A percentile compares a stretch with the other conserved stretches of the same genome.
Evolutionary conservation across 192 early-diverging fungal genomes (phyloP).

Genomic region (Coemansia sp.): DNA sequence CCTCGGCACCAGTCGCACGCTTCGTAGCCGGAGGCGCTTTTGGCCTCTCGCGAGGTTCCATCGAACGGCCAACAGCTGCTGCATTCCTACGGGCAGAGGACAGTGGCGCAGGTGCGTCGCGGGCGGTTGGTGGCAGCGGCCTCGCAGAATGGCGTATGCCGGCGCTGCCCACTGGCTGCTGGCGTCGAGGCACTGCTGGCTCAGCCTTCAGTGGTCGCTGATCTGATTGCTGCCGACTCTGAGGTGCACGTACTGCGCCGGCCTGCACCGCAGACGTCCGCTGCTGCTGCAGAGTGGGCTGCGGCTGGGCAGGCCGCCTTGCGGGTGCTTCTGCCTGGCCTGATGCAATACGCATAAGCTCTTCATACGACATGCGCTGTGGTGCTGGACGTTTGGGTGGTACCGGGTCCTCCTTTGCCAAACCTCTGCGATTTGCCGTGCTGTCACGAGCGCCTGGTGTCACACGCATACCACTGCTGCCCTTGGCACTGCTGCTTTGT

Average conservation of each 20-base stretch:
- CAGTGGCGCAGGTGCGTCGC: not conserved
- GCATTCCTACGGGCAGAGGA: not conserved
- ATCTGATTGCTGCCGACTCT: conserved; percentile 7
- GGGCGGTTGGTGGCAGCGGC: not conserved
- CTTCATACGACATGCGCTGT: conserved; percentile 35
- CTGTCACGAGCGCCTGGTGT: not conserved
- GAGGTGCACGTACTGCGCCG: not conserved
- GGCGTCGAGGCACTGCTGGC: conserved; percentile 6
- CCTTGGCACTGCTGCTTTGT: conserved; percentile 7
- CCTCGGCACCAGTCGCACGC: not conserved
- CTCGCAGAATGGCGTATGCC: not conserved
- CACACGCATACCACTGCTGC: not conserved
- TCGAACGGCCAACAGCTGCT: not conserved
- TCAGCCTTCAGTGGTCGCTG: not conserved
- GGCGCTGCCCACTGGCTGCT: not conserved
- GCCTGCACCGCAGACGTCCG: not conserved
- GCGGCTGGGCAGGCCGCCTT: not conserved
- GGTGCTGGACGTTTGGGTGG: conserved; percentile 1
- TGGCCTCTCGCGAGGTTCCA: not conserved
- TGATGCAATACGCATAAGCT: conserved; percentile 55
- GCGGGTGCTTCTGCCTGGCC: conserved; percentile 9
- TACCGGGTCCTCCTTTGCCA: not conserved
- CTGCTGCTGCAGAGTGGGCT: conserved; percentile 4
- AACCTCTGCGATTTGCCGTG: not conserved
- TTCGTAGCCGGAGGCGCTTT: not conserved